Base-by-base conservation (phyloP, 2,329 filamentous ascomycete species). In the Exophiala xenobiotica region DNA sequence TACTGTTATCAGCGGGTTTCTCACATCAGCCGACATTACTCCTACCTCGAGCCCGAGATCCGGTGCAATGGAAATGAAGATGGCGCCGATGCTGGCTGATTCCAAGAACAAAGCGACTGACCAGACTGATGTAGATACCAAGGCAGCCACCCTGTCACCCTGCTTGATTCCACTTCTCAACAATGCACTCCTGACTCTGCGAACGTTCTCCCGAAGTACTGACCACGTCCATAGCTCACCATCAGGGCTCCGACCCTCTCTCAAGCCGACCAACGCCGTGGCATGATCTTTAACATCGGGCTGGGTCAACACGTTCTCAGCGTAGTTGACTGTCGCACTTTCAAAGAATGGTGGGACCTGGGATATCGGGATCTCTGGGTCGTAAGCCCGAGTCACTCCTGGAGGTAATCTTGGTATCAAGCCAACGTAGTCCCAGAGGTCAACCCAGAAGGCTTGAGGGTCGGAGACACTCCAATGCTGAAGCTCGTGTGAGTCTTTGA, bases 1-100 rank as follows among this genome's bases (percentile, higher is more conserved):
- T 46, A 16, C 4, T 12, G 26, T 6, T 27, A 27, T 27, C 12
- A 27, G 26, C 57, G 66, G 61, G 27, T 61, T 39, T n/a, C 39
- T 9, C 20, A 14, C 3, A n/a, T 16, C 16, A 12, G 39, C 12
- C 11, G 24, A 42, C 18, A 22, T 19, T 23, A 23, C n/a, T n/a
- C n/a, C n/a, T 45, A 45, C 41, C 9, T 51, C 48, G 3, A 50
- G 56, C 2, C 72, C 72, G 26, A 74, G 63, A 53, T 74, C 72
- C 1, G 71, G 70, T 18, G 65, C 66, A 54, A 74, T 73, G 14
- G 64, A 70, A 2, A 70, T 73, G 61, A 70, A 74, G 35, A 74
- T 69, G 3, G 71, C 71, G 6, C 71, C 72, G 20, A 74, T 68
- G 14, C 64, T 66, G 4, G 69, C 69, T 14, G 64, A 62, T 8